Evolutionary conservation across 2,329 filamentous ascomycete species (phyloP).

Genomic region (Aspergillus terreus): DNA sequence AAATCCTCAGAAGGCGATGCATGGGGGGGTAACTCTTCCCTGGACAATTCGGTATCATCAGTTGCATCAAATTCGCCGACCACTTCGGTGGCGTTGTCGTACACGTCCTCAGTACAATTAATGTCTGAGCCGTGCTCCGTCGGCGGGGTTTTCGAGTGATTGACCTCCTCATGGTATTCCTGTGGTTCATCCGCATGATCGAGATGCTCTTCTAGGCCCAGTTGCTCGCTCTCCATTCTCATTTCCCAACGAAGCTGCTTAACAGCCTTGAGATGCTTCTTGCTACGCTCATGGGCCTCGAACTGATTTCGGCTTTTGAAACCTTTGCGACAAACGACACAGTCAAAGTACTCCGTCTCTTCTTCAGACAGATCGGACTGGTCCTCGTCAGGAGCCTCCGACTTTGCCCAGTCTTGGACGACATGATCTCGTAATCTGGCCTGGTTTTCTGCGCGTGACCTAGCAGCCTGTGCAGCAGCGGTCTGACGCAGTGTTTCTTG

Average conservation of each 20-base stretch:
- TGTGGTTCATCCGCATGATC: neutral
- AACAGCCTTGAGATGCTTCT: conserved; percentile 87
- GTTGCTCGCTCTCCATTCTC: conserved; percentile 68
- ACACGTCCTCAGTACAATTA: too few species aligned
- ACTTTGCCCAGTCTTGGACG: conserved; percentile 72
- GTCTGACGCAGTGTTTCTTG: conserved; percentile 74
- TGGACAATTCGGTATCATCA: neutral
- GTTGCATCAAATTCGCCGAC: neutral
- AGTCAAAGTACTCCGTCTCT: conserved; percentile 57
- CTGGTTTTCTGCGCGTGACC: conserved; percentile 75
- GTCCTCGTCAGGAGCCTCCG: conserved; percentile 52
- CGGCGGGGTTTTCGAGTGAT: neutral
- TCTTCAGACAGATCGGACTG: conserved; percentile 44
- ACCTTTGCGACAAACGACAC: conserved; percentile 60
- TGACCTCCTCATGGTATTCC: neutral
- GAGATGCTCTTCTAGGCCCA: conserved; percentile 16
- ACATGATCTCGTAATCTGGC: conserved; percentile 64
- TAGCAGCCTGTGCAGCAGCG: conserved; percentile 77
- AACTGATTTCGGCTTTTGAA: conserved; percentile 93
- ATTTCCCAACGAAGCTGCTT: conserved; percentile 77
- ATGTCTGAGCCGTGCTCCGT: neutral
- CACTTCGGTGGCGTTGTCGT: neutral
- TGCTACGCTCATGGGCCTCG: conserved; percentile 89
- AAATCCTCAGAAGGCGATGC: neutral
- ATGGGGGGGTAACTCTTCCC: neutral